Evolutionary conservation across 208 protist genomes (phyloP).

Genomic region (Crithidia expoeki): DNA sequence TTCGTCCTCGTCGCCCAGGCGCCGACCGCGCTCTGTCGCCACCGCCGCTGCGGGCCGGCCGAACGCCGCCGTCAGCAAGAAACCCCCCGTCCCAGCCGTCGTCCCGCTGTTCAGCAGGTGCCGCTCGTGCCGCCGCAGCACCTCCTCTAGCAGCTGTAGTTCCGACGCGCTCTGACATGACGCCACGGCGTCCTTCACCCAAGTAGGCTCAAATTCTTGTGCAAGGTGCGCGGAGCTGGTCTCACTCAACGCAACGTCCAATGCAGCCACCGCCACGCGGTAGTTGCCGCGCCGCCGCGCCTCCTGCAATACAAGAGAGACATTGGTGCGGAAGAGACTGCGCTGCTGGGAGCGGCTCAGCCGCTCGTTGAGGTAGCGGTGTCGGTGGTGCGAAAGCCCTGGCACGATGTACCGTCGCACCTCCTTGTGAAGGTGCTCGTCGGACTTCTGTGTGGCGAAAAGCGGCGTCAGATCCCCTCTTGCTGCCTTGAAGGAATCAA

Average conservation of each 20-base stretch:
- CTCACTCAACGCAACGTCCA: conserved; percentile 48
- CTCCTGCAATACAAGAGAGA: conserved; percentile 75
- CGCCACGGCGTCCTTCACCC: conserved; percentile 72
- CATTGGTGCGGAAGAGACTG: conserved; percentile 52
- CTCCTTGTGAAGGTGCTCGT: conserved; percentile 35
- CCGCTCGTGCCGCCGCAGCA: conserved; percentile 35
- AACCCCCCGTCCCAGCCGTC: conserved; percentile 13
- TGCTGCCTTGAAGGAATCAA: conserved; percentile 63
- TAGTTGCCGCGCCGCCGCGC: conserved; percentile 43
- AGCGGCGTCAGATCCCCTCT: conserved; percentile 44
- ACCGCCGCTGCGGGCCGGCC: conserved; percentile 15
- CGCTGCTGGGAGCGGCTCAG: conserved; percentile 42
- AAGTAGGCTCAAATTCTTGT: conserved; percentile 51
- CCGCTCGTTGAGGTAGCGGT: conserved; percentile 14
- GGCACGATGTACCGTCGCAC: conserved; percentile 46
- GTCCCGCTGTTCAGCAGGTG: conserved; percentile 26
- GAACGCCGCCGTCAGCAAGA: conserved; percentile 28
- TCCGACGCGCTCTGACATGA: conserved; percentile 53
- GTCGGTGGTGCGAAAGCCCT: conserved; percentile 23
- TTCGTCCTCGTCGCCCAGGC: conserved; percentile 13
- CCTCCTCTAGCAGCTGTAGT: conserved; percentile 44
- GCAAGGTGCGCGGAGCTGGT: conserved; percentile 9
- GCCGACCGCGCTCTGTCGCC: conserved; percentile 14
- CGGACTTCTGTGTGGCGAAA: conserved; percentile 47
- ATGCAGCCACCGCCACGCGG: conserved; percentile 47